These are phyloP conservation scores for Tolypocladium capitatum DNA, from an alignment of 2,329 filamentous ascomycete species.

Conservation along the genomic window DNA sequence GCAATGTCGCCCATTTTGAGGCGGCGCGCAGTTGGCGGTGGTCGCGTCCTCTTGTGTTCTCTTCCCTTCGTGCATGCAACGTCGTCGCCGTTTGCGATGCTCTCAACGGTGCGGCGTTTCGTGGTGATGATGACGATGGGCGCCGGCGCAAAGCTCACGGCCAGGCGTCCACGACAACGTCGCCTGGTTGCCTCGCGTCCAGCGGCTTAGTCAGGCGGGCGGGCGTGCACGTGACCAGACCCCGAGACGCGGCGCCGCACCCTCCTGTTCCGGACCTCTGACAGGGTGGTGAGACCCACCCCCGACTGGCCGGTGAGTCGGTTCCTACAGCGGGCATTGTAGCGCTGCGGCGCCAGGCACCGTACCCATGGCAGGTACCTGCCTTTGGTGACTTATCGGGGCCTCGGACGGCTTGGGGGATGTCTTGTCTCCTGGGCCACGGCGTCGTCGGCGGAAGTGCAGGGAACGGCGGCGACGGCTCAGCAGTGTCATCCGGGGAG, in stretches of 20 bases:
- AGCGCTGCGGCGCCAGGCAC: too few species aligned
- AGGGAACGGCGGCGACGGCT: too few species aligned
- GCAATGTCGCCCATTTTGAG: constrained; percentile 70
- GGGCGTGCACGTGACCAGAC: neutral
- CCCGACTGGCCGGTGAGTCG: too few species aligned
- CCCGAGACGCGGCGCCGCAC: neutral
- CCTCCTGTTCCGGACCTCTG: too few species aligned
- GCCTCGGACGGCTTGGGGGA: too few species aligned
- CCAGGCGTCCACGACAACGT: neutral
- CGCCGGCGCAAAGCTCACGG: too few species aligned
- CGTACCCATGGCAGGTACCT: too few species aligned
- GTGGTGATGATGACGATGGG: neutral
- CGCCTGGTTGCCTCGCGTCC: neutral
- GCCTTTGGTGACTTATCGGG: too few species aligned
- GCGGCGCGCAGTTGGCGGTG: neutral
- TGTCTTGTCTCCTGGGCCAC: too few species aligned
- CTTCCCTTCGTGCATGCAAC: neutral
- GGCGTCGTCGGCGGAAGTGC: too few species aligned
- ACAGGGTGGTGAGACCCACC: too few species aligned
- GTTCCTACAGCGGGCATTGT: neutral
- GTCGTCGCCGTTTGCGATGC: neutral
- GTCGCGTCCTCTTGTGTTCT: neutral
- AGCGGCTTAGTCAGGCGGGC: neutral
- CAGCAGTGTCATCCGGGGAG: too few species aligned
- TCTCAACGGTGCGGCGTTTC: neutral